A percentile compares a stretch with the other conserved stretches of the same genome.
phyloP scores from a whole-genome alignment of 148 eudicot genomes.

The Salicornia ramosissima region DNA sequence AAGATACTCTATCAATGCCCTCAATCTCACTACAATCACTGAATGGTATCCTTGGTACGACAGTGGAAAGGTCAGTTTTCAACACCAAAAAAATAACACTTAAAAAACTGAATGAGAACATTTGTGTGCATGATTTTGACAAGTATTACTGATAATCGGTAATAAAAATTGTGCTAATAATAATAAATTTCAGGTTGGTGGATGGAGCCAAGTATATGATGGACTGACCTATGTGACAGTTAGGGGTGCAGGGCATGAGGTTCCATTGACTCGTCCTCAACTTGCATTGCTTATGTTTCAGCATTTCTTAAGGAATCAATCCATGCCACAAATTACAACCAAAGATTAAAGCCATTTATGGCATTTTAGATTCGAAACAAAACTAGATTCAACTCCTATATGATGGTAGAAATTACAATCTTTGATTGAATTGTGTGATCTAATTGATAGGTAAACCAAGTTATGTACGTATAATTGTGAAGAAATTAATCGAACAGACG shows the following conservation, averaged over 20 bases:
- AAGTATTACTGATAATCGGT: too few relatives aligned
- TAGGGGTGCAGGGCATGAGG: slow-evolving; percentile 37
- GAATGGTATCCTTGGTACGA: slow-evolving; percentile 51
- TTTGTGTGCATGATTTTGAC: too few relatives aligned
- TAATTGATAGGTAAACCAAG: neutral
- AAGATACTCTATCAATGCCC: slow-evolving; percentile 35
- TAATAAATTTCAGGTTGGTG: slow-evolving; percentile 29
- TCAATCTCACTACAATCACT: slow-evolving; percentile 29
- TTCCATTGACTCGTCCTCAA: slow-evolving; percentile 28
- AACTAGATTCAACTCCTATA: neutral
- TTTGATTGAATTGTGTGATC: neutral
- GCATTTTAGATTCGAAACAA: neutral
- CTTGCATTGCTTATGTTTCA: slow-evolving; percentile 27
- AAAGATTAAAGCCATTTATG: slow-evolving; percentile 1
- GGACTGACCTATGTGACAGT: slow-evolving; percentile 36
- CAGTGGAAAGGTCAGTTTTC: slow-evolving; percentile 29
- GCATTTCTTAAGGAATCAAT: slow-evolving; percentile 27
- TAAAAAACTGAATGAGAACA: too few relatives aligned
- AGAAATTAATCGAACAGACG: slow-evolving; percentile 15
- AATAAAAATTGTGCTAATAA: too few relatives aligned
- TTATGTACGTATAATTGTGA: too few relatives aligned
- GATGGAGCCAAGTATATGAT: slow-evolving; percentile 33
- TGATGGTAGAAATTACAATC: neutral
- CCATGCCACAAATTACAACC: slow-evolving; percentile 31
- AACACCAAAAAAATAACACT: too few relatives aligned